A percentile compares a stretch with the other conserved stretches of the same genome.
phyloP scores from a whole-genome alignment of 129 eudicot genomes.

The carrot (Daucus carota) region DH1_v3.0 NC_030381.2:47766001-47766500 shows the following conservation, averaged over 20 bases:
- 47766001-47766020: slow-evolving; percentile 89
- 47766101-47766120: slow-evolving; percentile 32
- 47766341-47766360: neutral
- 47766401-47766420: neutral
- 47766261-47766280: slow-evolving; percentile 59
- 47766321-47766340: neutral
- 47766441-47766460: neutral
- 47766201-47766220: slow-evolving; percentile 79
- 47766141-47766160: slow-evolving; percentile 7
- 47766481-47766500: neutral
- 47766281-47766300: slow-evolving; percentile 77
- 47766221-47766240: slow-evolving; percentile 95
- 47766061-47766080: slow-evolving; percentile 68
- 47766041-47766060: slow-evolving; percentile 52
- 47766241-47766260: slow-evolving; percentile 94
- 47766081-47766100: slow-evolving; percentile 86
- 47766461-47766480: neutral
- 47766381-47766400: neutral
- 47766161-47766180: slow-evolving; percentile 28
- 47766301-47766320: slow-evolving; percentile 17
- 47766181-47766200: slow-evolving; percentile 94
- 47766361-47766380: neutral
- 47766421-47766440: neutral
- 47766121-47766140: slow-evolving; percentile 1
- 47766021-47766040: slow-evolving; percentile 96